Evolutionary conservation across 1,284 basidiomycete species (phyloP).

Genomic region (Cryptococcus neoformans): DNA sequence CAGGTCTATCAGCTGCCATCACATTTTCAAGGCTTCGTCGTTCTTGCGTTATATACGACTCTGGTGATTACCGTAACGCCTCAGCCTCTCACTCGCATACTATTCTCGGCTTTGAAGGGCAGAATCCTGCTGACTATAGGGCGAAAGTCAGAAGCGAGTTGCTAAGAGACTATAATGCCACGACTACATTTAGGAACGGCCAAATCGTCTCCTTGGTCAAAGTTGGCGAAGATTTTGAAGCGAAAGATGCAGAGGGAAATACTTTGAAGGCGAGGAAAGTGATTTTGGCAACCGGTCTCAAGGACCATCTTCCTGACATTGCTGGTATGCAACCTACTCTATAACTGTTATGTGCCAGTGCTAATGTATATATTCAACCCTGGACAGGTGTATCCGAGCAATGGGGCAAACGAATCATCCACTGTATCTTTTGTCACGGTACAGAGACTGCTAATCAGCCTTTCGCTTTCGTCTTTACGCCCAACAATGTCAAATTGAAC

Average conservation of each 20-base stretch:
- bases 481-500: conserved; percentile 12
- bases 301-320: conserved; percentile 26
- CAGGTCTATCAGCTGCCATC: conserved; percentile 24
- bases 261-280: conserved; percentile 21
- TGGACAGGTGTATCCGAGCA: conserved; percentile 21
- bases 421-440: conserved; percentile 39
- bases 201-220: conserved; percentile 14
- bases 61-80: conserved; percentile 26
- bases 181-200: conserved; percentile 9
- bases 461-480: conserved; percentile 26
- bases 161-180: conserved; percentile 8
- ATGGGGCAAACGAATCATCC: conserved; percentile 30
- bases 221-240: conserved; percentile 14
- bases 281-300: conserved; percentile 31
- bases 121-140: conserved; percentile 11
- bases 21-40: conserved; percentile 24
- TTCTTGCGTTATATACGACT: conserved; percentile 26
- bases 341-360: background rate
- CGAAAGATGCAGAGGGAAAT: conserved; percentile 15
- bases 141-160: conserved; percentile 12
- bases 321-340: conserved; percentile 19
- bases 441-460: conserved; percentile 27
- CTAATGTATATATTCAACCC: background rate
- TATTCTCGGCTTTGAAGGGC: conserved; percentile 21
- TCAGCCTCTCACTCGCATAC: conserved; percentile 16